Evolutionary conservation across 2,329 filamentous ascomycete species (phyloP).

Genomic region (Exophiala calicioides): DNA sequence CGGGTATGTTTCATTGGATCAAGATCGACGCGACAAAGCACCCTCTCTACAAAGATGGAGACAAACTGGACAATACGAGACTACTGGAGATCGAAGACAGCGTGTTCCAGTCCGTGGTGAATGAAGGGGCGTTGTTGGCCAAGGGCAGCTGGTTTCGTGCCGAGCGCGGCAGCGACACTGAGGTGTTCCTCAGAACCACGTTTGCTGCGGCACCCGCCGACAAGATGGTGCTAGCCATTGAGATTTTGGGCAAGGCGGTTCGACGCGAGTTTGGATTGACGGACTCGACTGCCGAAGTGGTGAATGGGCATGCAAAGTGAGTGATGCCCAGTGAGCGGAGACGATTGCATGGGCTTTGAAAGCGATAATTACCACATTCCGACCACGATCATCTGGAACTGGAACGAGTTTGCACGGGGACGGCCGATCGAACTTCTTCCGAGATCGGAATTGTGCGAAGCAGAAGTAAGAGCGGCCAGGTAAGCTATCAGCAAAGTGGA

Average conservation of each 20-base stretch:
- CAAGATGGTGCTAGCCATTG: conserved; percentile 71
- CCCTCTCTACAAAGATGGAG: conserved; percentile 32
- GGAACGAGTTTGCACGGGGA: no score
- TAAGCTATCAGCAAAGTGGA: no score
- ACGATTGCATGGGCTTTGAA: background rate
- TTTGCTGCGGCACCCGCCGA: conserved; percentile 77
- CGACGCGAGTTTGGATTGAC: conserved; percentile 42
- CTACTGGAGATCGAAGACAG: conserved; percentile 70
- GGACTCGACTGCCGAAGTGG: no score
- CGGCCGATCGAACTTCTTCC: no score
- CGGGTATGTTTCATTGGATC: conserved; percentile 82
- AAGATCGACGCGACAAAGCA: conserved; percentile 50
- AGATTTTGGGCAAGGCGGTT: conserved; percentile 74
- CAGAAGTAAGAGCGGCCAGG: no score
- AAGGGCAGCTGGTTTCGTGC: conserved; percentile 90
- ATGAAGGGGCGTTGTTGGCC: conserved; percentile 75
- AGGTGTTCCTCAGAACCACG: conserved; percentile 85
- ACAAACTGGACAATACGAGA: conserved; percentile 37
- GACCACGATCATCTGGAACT: no score
- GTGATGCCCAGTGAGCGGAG: background rate
- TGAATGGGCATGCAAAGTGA: conserved; percentile 23
- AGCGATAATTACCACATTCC: no score
- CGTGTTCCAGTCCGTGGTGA: conserved; percentile 77
- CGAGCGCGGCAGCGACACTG: conserved; percentile 59
- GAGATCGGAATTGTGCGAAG: no score